Evolutionary conservation across 1,139 yeast species (phyloP), one percentile per base, ranked within the genome.

Genomic region (Fermentozyma sake): DNA sequence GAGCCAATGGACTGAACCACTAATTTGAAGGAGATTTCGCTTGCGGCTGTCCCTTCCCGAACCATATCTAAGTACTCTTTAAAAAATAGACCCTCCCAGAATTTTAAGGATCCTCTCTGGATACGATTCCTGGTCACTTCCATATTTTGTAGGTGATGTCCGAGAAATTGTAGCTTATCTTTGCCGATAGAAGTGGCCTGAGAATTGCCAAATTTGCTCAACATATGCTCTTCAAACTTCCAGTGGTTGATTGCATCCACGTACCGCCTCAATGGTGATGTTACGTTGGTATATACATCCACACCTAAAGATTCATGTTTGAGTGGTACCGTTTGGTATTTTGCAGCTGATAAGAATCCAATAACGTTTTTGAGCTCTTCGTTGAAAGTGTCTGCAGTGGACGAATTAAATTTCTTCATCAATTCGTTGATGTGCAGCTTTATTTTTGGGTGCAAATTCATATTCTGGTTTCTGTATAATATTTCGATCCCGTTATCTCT

Each of bases 241-340:
- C 91, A 74, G 45, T 87, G 96, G 41, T 80, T 79, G 5, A 87
- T 50, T 44, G 87, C 58, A 52, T 91, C 98, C n/a, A 80, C 79
- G 42, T 74, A 82, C 39, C 98, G 62, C 53, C 98, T 65, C 37
- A 91, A 64, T 2, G 98, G 98, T 0, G 96, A 87, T 0, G 98
- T 87, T 3, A 84, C 79, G 20, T 86, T 84, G 6, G 83, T 67
- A 47, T 91, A 87, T 9, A 61, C 53, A 0, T 56, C 51, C 7
- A 81, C 56, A 2, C 94, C 95, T 24, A 87, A 57, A 33, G 82
- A 74, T 16, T 66, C 63, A 52, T 89, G 96, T 1, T 52, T 50
- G 1, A 46, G 46, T 46, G 48, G 70, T 32, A 34, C 58, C 41
- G 39, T 63, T 44, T 40, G 64, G 30, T 38, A 38, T 24, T 39